Conservation (phyloP, 129 eudicot species). For the Kitagawia praeruptora region DNA sequence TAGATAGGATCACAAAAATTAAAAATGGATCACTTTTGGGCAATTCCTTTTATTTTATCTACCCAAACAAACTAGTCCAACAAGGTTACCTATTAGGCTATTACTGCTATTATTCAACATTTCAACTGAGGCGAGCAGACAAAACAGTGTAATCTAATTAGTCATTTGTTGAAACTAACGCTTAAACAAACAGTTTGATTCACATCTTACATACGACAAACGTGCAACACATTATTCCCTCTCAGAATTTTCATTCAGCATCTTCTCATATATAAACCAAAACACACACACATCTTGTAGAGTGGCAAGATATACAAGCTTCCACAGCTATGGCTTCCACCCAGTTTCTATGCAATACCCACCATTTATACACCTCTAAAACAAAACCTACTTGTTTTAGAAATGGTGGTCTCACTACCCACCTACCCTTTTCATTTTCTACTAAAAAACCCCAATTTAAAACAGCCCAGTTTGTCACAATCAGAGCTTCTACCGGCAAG, state of each 20-base stretch:
- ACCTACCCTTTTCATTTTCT: conserved; percentile 15
- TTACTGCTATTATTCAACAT: too few relatives aligned
- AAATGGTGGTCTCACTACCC: background rate
- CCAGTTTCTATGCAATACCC: conserved; percentile 35
- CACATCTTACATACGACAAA: conserved; percentile 2
- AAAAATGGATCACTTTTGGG: too few relatives aligned
- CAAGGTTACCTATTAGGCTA: background rate
- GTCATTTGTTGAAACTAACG: background rate
- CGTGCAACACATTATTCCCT: background rate
- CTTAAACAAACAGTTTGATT: background rate
- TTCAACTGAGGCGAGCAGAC: background rate
- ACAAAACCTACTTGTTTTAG: conserved; percentile 25
- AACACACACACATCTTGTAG: background rate
- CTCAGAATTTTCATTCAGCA: background rate
- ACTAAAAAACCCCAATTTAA: conserved; percentile 17
- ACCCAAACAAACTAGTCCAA: background rate
- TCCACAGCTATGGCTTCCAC: conserved; percentile 51
- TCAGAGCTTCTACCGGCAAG: conserved; percentile 42
- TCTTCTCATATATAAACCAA: background rate
- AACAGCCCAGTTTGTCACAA: conserved; percentile 38
- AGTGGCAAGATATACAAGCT: background rate
- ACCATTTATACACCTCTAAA: conserved; percentile 23
- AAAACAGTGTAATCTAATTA: background rate
- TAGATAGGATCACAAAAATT: too few relatives aligned
- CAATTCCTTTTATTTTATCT: too few relatives aligned